These are phyloP conservation scores for Trichothecium roseum DNA, from an alignment of 2,329 filamentous ascomycete genomes.

Conservation along the genomic window DNA sequence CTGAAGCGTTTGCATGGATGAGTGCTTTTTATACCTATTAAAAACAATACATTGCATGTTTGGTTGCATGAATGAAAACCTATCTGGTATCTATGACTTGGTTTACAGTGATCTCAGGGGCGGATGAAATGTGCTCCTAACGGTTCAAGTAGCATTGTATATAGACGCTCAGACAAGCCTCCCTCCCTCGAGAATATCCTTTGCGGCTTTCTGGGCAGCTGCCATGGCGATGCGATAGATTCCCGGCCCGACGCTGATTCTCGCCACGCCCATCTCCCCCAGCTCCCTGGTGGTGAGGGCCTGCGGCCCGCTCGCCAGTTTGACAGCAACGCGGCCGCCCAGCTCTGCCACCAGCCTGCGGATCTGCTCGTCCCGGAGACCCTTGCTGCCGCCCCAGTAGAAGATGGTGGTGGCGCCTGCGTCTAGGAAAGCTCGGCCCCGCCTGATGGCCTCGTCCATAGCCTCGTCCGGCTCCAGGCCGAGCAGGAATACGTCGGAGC, in stretches of 20 bases:
- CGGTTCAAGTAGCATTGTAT: too few relatives aligned
- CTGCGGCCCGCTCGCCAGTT: conserved; percentile 22
- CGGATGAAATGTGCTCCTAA: too few relatives aligned
- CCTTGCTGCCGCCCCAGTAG: conserved; percentile 42
- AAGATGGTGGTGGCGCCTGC: conserved; percentile 50
- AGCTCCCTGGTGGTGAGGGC: conserved; percentile 33
- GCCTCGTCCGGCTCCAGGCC: conserved; percentile 18
- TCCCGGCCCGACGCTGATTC: conserved; percentile 43
- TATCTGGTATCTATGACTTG: too few relatives aligned
- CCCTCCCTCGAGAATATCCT: conserved; percentile 15
- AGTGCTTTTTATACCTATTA: too few relatives aligned
- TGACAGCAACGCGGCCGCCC: conserved; percentile 38
- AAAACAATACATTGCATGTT: too few relatives aligned
- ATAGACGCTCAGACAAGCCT: background rate
- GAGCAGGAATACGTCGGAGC: conserved; percentile 41
- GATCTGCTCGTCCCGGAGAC: conserved; percentile 35
- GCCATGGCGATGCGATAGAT: conserved; percentile 30
- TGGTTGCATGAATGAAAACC: too few relatives aligned
- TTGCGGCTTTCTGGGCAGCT: conserved; percentile 22
- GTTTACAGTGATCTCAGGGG: too few relatives aligned
- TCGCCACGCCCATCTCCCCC: conserved; percentile 38
- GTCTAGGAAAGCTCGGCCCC: conserved; percentile 45
- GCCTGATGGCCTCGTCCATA: conserved; percentile 36
- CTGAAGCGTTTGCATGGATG: too few relatives aligned
- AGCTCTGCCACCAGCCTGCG: conserved; percentile 34